phyloP scores from a whole-genome alignment of 2,329 filamentous ascomycete species.

The Pleochaeta shiraiana region DNA sequence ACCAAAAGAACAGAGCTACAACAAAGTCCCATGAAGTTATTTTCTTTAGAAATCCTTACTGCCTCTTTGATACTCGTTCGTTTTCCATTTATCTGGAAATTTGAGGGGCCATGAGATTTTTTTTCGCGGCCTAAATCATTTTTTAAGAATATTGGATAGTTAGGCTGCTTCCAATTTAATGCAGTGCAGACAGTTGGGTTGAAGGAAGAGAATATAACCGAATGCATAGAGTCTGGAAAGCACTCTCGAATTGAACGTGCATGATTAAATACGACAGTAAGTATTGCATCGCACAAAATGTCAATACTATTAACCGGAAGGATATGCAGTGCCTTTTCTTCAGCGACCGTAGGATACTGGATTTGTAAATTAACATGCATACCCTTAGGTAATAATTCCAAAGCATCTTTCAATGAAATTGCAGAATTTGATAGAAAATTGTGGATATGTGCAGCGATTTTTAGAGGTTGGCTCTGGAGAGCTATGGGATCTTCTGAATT shows the following conservation, averaged over 20 bases:
- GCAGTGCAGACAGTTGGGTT: conserved; percentile 80
- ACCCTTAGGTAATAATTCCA: conserved; percentile 50
- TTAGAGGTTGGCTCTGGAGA: conserved; percentile 26
- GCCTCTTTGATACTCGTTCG: conserved; percentile 67
- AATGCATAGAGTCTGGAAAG: conserved; percentile 53
- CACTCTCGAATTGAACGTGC: conserved; percentile 44
- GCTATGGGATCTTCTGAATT: conserved; percentile 21
- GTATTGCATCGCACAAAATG: conserved; percentile 58
- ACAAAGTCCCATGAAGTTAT: conserved; percentile 96
- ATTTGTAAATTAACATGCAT: conserved; percentile 88
- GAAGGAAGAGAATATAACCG: conserved; percentile 86
- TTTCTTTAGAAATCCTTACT: conserved; percentile 77
- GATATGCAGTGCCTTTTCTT: conserved; percentile 48
- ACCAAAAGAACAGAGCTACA: conserved; percentile 75
- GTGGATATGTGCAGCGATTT: conserved; percentile 43
- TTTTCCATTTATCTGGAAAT: conserved; percentile 49
- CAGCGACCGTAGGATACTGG: conserved; percentile 56
- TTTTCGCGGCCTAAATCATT: conserved; percentile 63
- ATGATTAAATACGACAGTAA: conserved; percentile 79
- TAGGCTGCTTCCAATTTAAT: conserved; percentile 98
- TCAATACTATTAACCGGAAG: conserved; percentile 70
- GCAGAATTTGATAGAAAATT: conserved; percentile 53
- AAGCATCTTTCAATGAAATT: conserved; percentile 55
- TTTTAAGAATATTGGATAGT: conserved; percentile 89
- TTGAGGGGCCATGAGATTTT: conserved; percentile 11